Base-by-base conservation (phyloP, 495 filamentous ascomycete genomes). In the Neurospora sp. region DNA sequence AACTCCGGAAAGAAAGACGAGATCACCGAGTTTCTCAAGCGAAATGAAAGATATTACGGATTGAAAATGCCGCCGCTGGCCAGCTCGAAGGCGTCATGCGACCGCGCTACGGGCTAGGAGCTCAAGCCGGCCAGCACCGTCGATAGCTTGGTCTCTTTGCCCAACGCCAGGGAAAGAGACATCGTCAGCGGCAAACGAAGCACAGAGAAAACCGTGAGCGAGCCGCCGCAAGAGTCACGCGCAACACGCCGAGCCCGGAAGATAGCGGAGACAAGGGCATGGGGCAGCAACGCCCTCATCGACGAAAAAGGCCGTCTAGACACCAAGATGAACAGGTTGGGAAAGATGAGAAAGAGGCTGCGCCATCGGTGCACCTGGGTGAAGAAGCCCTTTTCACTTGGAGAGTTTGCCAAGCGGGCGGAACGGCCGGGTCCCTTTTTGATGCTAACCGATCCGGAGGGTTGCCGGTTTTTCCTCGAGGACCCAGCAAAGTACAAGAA, bases 141-240 rank as follows among this genome's bases (percentile, higher is more conserved):
- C 12, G 14, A 62, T 5, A 62, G 2, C 27, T 23, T 3, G 44
- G 44, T 9, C 3, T 5, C 10, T 9, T 4, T 8, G 9, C n/a
- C 46, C 2, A 18, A n/a, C 2, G 2, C 7, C 18, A 9, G 0
- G 3, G 18, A 0, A n/a, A 3, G 0, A 7, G 16, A 18, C 18
- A 44, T 0, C 18, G 0, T 9, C n/a, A n/a, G 2, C 8, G 20
- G n/a, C 9, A 48, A 3, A n/a, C n/a, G n/a, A n/a, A n/a, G n/a
- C n/a, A n/a, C n/a, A n/a, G n/a, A n/a, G n/a, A n/a, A n/a, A n/a
- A n/a, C n/a, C n/a, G n/a, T n/a, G n/a, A n/a, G n/a, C n/a, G n/a
- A n/a, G n/a, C n/a, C n/a, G n/a, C n/a, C n/a, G n/a, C n/a, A n/a
- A n/a, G n/a, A n/a, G n/a, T n/a, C n/a, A n/a, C n/a, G n/a, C n/a